A percentile compares a stretch with the other conserved stretches of the same genome.
Conservation (phyloP, 148 eudicot species). For the Nepenthes gracilis region DNA sequence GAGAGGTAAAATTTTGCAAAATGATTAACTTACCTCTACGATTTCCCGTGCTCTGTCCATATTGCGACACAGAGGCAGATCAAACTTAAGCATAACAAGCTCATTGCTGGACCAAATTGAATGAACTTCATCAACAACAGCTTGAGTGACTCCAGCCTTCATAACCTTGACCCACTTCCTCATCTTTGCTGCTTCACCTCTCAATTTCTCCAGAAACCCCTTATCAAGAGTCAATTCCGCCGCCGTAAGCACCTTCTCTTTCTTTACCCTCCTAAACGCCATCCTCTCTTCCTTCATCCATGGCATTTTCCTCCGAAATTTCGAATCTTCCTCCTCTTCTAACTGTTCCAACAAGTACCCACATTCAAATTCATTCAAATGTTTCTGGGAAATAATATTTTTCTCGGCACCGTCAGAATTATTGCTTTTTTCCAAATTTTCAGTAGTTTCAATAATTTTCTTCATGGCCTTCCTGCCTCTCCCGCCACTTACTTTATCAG, state of each 20-base stretch:
- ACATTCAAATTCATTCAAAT: constrained; percentile 22
- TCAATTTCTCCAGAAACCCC: constrained; percentile 61
- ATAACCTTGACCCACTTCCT: constrained; percentile 80
- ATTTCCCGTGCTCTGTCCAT: constrained; percentile 93
- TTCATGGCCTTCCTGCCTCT: constrained; percentile 55
- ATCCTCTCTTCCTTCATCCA: constrained; percentile 51
- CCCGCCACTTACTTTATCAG: constrained; percentile 53
- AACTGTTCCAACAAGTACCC: constrained; percentile 25
- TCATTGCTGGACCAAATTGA: constrained; percentile 61
- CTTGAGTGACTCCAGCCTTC: constrained; percentile 72
- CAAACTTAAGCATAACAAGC: constrained; percentile 75
- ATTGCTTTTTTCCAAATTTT: constrained; percentile 28
- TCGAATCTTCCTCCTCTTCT: constrained; percentile 5
- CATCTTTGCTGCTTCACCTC: constrained; percentile 51
- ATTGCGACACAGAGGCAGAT: constrained; percentile 66
- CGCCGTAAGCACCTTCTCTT: constrained; percentile 43
- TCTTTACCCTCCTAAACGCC: constrained; percentile 47
- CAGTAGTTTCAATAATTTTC: constrained; percentile 34
- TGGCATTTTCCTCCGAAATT: constrained; percentile 39
- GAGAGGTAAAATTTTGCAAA: too few species aligned
- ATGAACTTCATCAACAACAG: constrained; percentile 59
- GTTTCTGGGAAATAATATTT: constrained; percentile 5
- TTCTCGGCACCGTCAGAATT: constrained; percentile 14
- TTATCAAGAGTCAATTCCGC: constrained; percentile 66
- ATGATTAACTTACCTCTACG: constrained; percentile 46